phyloP scores from a whole-genome alignment of 768 basidiomycete species.

The Pleurotus tuber-regium region DNA sequence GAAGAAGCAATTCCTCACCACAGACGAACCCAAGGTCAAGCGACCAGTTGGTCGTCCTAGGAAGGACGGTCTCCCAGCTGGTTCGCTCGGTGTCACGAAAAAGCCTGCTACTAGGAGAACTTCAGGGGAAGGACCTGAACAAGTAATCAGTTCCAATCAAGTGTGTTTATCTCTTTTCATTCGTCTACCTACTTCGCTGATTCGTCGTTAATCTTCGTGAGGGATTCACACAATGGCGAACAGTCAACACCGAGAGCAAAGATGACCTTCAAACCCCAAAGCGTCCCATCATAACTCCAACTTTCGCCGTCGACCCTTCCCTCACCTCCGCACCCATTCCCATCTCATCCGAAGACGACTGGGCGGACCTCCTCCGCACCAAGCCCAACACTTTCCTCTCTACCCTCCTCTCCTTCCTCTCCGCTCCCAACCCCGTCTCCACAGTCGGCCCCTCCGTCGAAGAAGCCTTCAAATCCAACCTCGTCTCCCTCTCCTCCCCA shows the following conservation, averaged over 20 bases:
- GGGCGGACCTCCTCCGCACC: constrained; percentile 56
- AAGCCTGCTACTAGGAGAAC: constrained; percentile 23
- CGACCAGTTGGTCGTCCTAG: constrained; percentile 79
- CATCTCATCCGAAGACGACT: no score
- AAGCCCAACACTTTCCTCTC: constrained; percentile 58
- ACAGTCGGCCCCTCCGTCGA: constrained; percentile 63
- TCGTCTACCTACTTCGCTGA: no score
- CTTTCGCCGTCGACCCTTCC: constrained; percentile 47
- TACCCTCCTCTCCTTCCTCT: constrained; percentile 53
- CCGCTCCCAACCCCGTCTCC: constrained; percentile 62
- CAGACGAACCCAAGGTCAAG: constrained; percentile 55
- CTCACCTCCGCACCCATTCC: no score
- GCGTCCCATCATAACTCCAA: no score
- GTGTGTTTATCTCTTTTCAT: no score
- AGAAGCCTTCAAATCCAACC: constrained; percentile 77
- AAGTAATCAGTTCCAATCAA: neutral
- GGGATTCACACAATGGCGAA: constrained; percentile 7
- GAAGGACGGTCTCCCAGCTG: constrained; percentile 80
- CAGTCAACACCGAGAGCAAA: neutral
- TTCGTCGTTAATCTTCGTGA: no score
- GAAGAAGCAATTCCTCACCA: constrained; percentile 54
- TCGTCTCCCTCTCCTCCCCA: constrained; percentile 53
- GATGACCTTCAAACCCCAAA: constrained; percentile 1
- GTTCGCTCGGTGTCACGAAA: constrained; percentile 49
- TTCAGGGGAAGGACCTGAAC: neutral